Evolutionary conservation across 225 moss, liverwort and hornwort species (phyloP).

Genomic region (Pseudisothecium myosuroides): DNA sequence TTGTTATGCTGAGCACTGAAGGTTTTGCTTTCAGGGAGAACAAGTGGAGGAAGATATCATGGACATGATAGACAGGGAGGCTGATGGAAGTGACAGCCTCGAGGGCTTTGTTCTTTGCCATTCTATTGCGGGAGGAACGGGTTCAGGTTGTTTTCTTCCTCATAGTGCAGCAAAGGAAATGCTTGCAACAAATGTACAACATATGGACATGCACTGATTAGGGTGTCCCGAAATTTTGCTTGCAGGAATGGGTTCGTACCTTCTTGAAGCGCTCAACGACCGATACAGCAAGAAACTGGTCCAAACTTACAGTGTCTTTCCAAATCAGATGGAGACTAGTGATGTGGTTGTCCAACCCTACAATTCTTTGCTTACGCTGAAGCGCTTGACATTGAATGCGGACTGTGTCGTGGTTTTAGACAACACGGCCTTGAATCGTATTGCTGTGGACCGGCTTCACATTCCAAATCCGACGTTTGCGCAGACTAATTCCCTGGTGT

Average conservation of each 20-base stretch:
- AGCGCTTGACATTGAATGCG: slow-evolving; percentile 93
- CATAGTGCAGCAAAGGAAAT: neutral
- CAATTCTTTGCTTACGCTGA: slow-evolving; percentile 88
- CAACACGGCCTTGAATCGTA: slow-evolving; percentile 95
- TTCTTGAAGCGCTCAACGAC: slow-evolving; percentile 96
- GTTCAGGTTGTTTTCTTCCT: slow-evolving; percentile 59
- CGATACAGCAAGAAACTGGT: slow-evolving; percentile 98
- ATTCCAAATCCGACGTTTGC: slow-evolving; percentile 99
- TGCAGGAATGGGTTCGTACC: slow-evolving; percentile 98
- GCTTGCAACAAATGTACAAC: neutral
- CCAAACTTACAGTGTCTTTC: slow-evolving; percentile 97
- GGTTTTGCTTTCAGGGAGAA: slow-evolving; percentile 52
- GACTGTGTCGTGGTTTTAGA: slow-evolving; percentile 98
- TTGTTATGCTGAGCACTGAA: neutral
- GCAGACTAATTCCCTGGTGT: slow-evolving; percentile 96
- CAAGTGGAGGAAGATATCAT: slow-evolving; percentile 99
- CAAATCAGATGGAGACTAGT: slow-evolving; percentile 99
- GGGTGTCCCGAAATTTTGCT: neutral
- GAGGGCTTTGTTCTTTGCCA: slow-evolving; percentile 99
- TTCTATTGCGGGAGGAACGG: slow-evolving; percentile 98
- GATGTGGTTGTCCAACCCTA: slow-evolving; percentile 99
- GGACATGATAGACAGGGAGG: slow-evolving; percentile 99
- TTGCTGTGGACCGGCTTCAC: slow-evolving; percentile 95
- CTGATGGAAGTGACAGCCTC: slow-evolving; percentile 96
- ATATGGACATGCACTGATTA: neutral